Base-by-base conservation (phyloP, 1,284 basidiomycete species). In the Malassezia globosa region DNA sequence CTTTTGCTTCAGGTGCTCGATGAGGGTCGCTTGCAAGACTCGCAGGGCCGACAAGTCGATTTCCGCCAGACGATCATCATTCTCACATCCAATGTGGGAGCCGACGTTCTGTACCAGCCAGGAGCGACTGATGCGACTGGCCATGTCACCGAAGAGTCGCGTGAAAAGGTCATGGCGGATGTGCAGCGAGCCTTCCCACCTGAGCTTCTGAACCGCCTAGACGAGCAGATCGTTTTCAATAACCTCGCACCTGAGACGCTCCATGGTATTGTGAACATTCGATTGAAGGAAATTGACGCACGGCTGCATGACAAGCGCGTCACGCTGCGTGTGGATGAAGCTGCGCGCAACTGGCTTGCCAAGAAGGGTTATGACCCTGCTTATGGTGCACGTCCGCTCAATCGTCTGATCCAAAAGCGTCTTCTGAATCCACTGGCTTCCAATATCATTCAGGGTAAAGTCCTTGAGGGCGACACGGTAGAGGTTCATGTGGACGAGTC, bases 1-100 rank as follows among this genome's bases (percentile, higher is more conserved):
- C 86, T 92, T 52, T 76, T 94, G 11, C 77, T 95, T 3, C 89
- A 94, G 72, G 84, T 95, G 48, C 78, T 95, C 26, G 88, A 95
- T 62, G 89, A 95, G 72, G 89, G 89, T 8, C 80, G 76, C 46
- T 76, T 94, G 54, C 92, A 87, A 1, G 89, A 95, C 42, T 61
- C 62, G 2, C 71, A 72, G 44, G 73, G 73, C 16, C 55, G 70
- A 0, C 46, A 51, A 11, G 62, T 73, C 33, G 83, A 87, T 70
- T 87, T 87, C 75, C 83, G 82, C 75, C 82, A 87, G 85, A 85
- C 84, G 2, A 86, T 88, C 68, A 82, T 90, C 61, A 85, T 90
- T 72, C 83, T 94, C 78, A 95, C 89, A 3, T 88, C 85, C 46
- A 96, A 96, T 72, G 78, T 95, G 25, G 75, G 82, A 4, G 81